Conservation (phyloP, 768 basidiomycete species). For the Tulasnella sp. region DNA sequence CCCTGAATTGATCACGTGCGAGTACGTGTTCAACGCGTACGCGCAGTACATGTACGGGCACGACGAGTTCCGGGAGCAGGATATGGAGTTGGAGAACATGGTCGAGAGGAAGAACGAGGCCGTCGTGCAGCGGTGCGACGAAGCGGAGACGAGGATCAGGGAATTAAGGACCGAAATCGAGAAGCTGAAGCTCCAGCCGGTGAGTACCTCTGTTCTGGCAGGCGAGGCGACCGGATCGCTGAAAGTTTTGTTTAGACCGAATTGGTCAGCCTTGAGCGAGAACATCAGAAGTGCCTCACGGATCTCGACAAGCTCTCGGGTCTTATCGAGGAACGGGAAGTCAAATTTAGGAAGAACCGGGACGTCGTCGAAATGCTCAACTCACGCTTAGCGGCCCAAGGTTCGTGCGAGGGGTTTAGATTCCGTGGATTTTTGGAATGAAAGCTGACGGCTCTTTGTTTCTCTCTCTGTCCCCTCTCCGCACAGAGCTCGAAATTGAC, state of each 20-base stretch:
- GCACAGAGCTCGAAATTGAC: conserved; percentile 47
- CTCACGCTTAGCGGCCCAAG: conserved; percentile 44
- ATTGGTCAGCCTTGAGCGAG: conserved; percentile 34
- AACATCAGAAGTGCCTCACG: conserved; percentile 49
- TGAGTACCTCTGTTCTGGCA: not conserved
- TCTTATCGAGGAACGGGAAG: conserved; percentile 49
- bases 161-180: conserved; percentile 33
- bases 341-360: conserved; percentile 16
- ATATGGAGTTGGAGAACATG: conserved; percentile 47
- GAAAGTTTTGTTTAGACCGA: not conserved
- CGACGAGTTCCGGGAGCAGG: conserved; percentile 59
- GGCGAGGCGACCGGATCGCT: not conserved
- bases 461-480: not conserved
- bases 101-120: conserved; percentile 9
- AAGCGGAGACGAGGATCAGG: conserved; percentile 5
- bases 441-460: conserved; percentile 13
- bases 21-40: conserved; percentile 60
- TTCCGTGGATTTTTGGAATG: conserved; percentile 15
- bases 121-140: conserved; percentile 5
- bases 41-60: conserved; percentile 44
- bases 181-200: conserved; percentile 28
- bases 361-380: conserved; percentile 27
- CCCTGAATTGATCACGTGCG: conserved; percentile 60
- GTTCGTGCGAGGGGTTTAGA: conserved; percentile 7
- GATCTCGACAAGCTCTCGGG: conserved; percentile 68